These are phyloP conservation scores for Monosporascus sp. DNA, from an alignment of 2,329 filamentous ascomycete genomes.

Conservation along the genomic window DNA sequence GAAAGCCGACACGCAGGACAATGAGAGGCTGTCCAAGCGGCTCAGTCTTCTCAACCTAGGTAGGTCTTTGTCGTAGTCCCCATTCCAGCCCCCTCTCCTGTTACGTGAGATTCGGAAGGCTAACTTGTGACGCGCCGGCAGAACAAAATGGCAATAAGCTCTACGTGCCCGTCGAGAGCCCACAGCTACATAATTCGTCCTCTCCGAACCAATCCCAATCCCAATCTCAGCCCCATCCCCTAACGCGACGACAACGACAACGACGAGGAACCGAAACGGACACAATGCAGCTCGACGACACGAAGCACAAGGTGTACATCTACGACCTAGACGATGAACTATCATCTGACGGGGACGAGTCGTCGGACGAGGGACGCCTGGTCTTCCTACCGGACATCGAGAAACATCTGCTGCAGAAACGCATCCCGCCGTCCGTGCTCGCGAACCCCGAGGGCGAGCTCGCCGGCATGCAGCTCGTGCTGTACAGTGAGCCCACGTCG, in stretches of 20 bases:
- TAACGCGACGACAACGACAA: conserved; percentile 5
- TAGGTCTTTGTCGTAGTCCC: conserved; percentile 39
- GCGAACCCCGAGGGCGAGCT: conserved; percentile 50
- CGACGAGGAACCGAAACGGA: conserved; percentile 69
- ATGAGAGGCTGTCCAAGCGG: conserved; percentile 77
- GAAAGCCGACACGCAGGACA: conserved; percentile 56
- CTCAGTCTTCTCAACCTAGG: conserved; percentile 78
- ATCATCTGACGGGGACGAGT: conserved; percentile 52
- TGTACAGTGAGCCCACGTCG: conserved; percentile 77
- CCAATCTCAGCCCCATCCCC: conserved; percentile 18
- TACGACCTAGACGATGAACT: conserved; percentile 87
- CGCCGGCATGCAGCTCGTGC: conserved; percentile 67
- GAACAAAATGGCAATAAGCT: conserved; percentile 60
- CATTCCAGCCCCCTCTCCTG: conserved; percentile 6
- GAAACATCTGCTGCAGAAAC: conserved; percentile 68
- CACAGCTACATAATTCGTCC: conserved; percentile 17
- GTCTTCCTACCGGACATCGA: conserved; percentile 84
- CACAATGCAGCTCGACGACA: conserved; percentile 80
- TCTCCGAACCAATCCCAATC: conserved; percentile 10
- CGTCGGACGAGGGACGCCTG: conserved; percentile 52
- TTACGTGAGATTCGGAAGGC: conserved; percentile 16
- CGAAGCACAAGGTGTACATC: conserved; percentile 84
- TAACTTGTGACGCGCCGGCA: conserved; percentile 29
- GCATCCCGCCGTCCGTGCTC: conserved; percentile 63
- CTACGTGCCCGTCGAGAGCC: conserved; percentile 59